These are phyloP conservation scores for Dendrobium huoshanense DNA, from an alignment of 106 monocot genomes.

Conservation along the genomic window DNA sequence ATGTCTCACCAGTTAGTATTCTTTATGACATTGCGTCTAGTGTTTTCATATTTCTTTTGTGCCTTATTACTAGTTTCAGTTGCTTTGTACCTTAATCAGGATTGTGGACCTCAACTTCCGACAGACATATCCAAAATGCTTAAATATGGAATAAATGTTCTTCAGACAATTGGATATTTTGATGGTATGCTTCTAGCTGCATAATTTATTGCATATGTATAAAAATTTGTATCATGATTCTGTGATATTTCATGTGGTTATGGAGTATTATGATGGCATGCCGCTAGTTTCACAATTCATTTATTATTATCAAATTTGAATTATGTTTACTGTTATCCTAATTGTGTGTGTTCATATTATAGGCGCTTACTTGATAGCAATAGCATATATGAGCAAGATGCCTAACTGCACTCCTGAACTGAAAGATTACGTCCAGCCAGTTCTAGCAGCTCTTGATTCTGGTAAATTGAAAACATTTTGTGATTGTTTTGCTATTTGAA, in stretches of 20 bases:
- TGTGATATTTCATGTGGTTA: background rate
- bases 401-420: conserved; percentile 19
- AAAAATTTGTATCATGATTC: background rate
- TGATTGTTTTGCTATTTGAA: background rate
- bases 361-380: conserved; percentile 70
- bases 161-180: conserved; percentile 82
- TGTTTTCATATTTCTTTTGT: background rate
- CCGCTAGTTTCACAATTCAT: background rate
- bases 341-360: background rate
- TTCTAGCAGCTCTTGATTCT: conserved; percentile 9
- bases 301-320: conserved; percentile 5
- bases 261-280: background rate
- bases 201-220: background rate
- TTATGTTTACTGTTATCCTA: background rate
- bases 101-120: conserved; percentile 79
- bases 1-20: conserved; percentile 36
- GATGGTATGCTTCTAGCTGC: conserved; percentile 33
- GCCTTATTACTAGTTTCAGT: background rate
- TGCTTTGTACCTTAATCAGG: conserved; percentile 34
- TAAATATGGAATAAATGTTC: conserved; percentile 82
- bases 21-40: background rate
- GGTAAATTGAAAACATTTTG: background rate
- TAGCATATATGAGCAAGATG: conserved; percentile 39
- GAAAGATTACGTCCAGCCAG: conserved; percentile 58
- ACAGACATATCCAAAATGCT: conserved; percentile 91